These are phyloP conservation scores for Leccinum truebloodii DNA, from an alignment of 768 basidiomycete genomes.

Conservation along the genomic window DNA sequence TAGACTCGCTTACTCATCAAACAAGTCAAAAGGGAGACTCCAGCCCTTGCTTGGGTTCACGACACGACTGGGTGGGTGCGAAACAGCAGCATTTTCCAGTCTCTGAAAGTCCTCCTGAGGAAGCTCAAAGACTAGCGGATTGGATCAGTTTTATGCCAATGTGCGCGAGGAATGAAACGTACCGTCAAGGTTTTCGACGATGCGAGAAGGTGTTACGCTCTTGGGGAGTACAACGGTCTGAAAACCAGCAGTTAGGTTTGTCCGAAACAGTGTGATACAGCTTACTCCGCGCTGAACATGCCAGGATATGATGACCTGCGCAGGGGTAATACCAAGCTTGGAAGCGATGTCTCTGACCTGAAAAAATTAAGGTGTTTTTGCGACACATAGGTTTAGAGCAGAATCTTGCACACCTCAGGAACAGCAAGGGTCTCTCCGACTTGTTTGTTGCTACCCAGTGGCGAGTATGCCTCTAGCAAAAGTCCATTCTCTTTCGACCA, in stretches of 20 bases:
- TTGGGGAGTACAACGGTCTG: conserved; percentile 76
- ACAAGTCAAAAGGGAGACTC: conserved; percentile 65
- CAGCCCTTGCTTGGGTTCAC: conserved; percentile 61
- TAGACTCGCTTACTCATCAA: conserved; percentile 40
- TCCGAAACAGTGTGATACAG: neutral
- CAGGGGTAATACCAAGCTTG: conserved; percentile 68
- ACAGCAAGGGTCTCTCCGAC: no score
- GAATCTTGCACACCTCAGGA: no score
- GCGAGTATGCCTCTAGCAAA: no score
- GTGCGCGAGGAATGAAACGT: conserved; percentile 6
- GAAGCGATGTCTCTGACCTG: conserved; percentile 59
- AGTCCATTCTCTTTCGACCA: no score
- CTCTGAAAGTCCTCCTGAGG: conserved; percentile 41
- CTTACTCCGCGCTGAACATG: conserved; percentile 73
- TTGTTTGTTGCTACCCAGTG: no score
- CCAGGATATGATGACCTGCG: conserved; percentile 76
- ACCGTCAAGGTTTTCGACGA: conserved; percentile 72
- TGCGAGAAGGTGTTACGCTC: conserved; percentile 67
- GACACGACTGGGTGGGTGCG: conserved; percentile 56
- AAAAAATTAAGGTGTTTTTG: neutral
- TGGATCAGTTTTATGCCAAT: neutral
- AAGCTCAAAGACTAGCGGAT: conserved; percentile 31
- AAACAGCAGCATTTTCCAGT: conserved; percentile 40
- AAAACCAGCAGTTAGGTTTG: neutral
- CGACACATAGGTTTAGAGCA: neutral